Percentiles rank a stretch among this genome's conserved stretches.
These are phyloP conservation scores for Lepraria neglecta DNA, from an alignment of 495 filamentous ascomycete genomes.

Conservation along the genomic window DNA sequence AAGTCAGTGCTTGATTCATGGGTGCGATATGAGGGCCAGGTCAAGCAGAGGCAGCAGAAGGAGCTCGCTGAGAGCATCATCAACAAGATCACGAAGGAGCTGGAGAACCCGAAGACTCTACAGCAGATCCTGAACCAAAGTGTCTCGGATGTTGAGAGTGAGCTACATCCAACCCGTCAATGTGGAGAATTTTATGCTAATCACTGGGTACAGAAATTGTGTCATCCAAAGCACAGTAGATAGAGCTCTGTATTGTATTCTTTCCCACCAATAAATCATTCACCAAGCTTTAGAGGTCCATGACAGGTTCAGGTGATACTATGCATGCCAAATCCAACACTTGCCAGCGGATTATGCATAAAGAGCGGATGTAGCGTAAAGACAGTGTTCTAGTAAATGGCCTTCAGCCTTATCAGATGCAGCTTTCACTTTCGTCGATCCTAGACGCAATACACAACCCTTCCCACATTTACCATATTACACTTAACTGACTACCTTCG, in stretches of 20 bases:
- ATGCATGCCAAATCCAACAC: background rate
- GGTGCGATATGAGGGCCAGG: constrained; percentile 96
- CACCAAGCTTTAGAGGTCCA: background rate
- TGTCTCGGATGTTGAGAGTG: constrained; percentile 92
- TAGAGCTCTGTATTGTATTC: constrained; percentile 23
- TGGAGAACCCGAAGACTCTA: constrained; percentile 91
- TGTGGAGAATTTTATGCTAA: constrained; percentile 29
- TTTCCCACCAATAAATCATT: background rate
- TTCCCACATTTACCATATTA: no score
- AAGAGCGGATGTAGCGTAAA: no score
- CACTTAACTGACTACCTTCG: background rate
- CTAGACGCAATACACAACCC: background rate
- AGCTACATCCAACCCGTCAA: constrained; percentile 30
- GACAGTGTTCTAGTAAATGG: background rate
- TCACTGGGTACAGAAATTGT: constrained; percentile 41
- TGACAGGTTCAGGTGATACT: background rate
- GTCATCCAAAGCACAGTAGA: constrained; percentile 49
- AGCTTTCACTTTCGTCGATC: background rate
- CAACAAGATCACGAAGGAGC: constrained; percentile 93
- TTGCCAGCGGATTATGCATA: background rate
- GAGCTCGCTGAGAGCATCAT: constrained; percentile 92
- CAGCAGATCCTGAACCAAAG: constrained; percentile 95
- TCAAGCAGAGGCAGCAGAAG: constrained; percentile 95
- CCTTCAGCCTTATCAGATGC: constrained; percentile 9
- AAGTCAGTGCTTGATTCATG: constrained; percentile 95